These are phyloP conservation scores for Phialophora chinensis DNA, from an alignment of 2,329 filamentous ascomycete species.

Conservation along the genomic window DNA sequence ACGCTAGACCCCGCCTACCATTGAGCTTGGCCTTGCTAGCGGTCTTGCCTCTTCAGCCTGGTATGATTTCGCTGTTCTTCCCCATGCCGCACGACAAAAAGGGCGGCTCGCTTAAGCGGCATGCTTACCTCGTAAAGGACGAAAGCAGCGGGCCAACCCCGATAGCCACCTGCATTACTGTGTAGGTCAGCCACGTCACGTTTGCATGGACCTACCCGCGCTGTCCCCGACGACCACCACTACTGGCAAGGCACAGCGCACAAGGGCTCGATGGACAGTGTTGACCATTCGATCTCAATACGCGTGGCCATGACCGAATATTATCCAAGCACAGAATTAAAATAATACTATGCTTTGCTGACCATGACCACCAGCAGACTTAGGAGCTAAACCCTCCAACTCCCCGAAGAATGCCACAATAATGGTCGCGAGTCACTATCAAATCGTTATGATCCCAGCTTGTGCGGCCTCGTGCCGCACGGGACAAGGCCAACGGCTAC, in stretches of 20 bases:
- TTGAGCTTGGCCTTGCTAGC: background rate
- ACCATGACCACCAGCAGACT: too few relatives aligned
- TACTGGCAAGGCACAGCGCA: background rate
- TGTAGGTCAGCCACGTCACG: background rate
- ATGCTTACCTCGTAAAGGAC: background rate
- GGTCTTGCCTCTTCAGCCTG: background rate
- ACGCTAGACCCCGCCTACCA: background rate
- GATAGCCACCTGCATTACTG: background rate
- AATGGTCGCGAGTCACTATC: background rate
- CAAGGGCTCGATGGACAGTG: background rate
- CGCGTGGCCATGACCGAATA: background rate
- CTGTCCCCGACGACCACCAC: background rate
- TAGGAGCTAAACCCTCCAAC: too few relatives aligned
- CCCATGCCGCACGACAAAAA: background rate
- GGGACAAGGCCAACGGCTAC: background rate
- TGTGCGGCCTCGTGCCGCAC: too few relatives aligned
- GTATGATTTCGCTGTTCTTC: background rate
- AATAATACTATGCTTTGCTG: background rate
- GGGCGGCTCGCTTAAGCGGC: background rate
- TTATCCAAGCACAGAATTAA: background rate
- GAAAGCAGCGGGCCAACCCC: background rate
- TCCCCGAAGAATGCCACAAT: too few relatives aligned
- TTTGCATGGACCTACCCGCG: background rate
- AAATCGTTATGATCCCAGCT: too few relatives aligned
- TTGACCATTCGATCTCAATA: background rate